These are phyloP conservation scores for Neurospora africana DNA, from an alignment of 495 filamentous ascomycete species.

Conservation along the genomic window DNA sequence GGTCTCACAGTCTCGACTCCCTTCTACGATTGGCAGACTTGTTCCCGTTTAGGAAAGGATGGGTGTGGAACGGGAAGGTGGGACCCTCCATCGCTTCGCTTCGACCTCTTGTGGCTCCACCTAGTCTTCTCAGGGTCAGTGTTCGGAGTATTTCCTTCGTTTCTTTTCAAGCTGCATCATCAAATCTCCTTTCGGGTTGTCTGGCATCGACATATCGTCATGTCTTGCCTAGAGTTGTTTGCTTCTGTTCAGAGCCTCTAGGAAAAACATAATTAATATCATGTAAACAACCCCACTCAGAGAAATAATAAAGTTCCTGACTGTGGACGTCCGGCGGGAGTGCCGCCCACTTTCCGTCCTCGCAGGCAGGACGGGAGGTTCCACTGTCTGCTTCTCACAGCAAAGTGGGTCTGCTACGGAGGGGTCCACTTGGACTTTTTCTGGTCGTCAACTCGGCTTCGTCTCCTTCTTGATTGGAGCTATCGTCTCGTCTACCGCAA, in stretches of 20 bases:
- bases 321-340: not conserved
- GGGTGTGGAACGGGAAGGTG: not conserved
- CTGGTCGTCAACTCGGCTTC: not conserved
- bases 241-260: not conserved
- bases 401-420: not conserved
- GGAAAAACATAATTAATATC: not conserved
- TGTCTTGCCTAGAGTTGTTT: not conserved
- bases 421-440: not conserved
- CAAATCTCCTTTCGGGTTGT: not conserved
- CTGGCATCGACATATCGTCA: not conserved
- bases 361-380: not conserved
- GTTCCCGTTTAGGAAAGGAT: not conserved
- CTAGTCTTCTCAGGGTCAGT: too few species aligned
- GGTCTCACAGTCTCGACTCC: not conserved
- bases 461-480: not conserved
- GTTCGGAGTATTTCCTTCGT: too few species aligned
- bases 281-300: too few species aligned
- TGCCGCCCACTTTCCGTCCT: not conserved
- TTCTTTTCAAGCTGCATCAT: not conserved
- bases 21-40: not conserved
- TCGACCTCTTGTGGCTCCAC: not conserved
- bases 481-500: not conserved
- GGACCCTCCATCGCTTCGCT: not conserved
- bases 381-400: not conserved
- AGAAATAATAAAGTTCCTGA: not conserved